Base-by-base conservation (phyloP, 805 yeast species). In the Candida xiaguanensis region DNA sequence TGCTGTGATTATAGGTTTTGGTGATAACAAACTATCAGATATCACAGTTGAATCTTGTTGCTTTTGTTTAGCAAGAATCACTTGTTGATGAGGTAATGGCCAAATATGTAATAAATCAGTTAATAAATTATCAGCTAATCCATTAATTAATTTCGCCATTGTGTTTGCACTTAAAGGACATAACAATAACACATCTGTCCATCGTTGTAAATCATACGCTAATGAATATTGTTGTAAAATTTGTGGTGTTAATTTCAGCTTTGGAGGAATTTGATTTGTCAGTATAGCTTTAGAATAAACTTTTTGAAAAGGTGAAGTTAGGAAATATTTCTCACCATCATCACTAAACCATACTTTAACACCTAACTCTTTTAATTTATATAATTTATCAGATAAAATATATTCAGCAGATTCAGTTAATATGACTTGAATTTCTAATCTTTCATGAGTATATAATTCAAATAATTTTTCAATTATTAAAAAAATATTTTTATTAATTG, bases 181-280 rank as follows among this genome's bases (percentile, higher is more conserved):
- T 4, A 56, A 14, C 26, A 56, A 42, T n/a, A 56, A 41, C 5
- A 56, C 55, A 37, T 56, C 61, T 8, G 61, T 53, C 61, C 61
- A 56, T 40, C 42, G 41, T 34, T 51, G 58, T 15, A 56, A 36
- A 3, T 56, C 52, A 28, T 46, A 49, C 12, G 53, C 42, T 15
- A 55, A 35, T 13, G 38, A 26, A 39, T 39, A 50, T 30, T 50
- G 51, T 24, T 44, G 45, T 8, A 51, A 31, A 2, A 43, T 15
- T 15, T 36, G 42, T 9, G 47, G 38, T 15, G 46, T 44, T 16
- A 45, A 23, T 24, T 42, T 41, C 9, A 34, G 27, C 24, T 40
- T 41, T 15, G 26, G 27, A 2, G 41, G 24, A 3, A 42, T 9
- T 14, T 17, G 28, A 19, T 40, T 22, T 6, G 41, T 5, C 9